Base-by-base conservation (phyloP, 805 yeast species). In the Ogataea nonfermentans region DNA sequence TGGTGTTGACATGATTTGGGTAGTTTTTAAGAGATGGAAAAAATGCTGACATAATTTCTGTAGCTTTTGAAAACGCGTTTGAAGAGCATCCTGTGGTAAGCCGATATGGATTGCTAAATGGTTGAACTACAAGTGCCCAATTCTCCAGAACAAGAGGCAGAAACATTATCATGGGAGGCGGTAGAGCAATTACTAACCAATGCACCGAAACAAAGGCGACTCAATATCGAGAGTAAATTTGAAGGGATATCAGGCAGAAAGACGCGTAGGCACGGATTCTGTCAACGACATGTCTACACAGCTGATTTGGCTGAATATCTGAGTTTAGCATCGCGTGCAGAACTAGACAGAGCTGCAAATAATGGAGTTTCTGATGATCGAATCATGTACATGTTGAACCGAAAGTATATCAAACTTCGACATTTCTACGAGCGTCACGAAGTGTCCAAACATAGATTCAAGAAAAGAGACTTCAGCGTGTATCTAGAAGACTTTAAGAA, bases 281-380 rank as follows among this genome's bases (percentile, higher is more conserved):
- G 52, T 16, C 65, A 63, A 34, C 45, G 63, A 8, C 67, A 65
- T 42, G 61, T 60, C 8, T 63, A 56, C 37, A 62, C 66, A 0
- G 58, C 59, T 1, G 62, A 61, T 42, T 50, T 65, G 2, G 62
- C 67, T 0, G 61, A 55, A 16, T 62, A 57, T 35, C 42, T 65
- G 15, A 49, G 48, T 15, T 40, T 65, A 8, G 53, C 63, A 3
- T 26, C 59, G 1, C 48, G 48, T 24, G 17, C 44, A 1, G 52
- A 59, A 8, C 40, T 65, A 16, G 61, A 62, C 23, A n/a, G 26
- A 12, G 32, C 52, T 1, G 48, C 58, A 2, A 44, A 41, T 12
- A 33, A 17, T 1, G 61, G 57, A 0, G 24, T 35, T 4, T 32
- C 62, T 0, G 66, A 59, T 29, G 51, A 48, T 2, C 47, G 53